Percentiles rank a stretch among this genome's conserved stretches.
Evolutionary conservation across 176 grass and related monocot genomes (phyloP).

Genomic region (Musa schizocarpa): DNA sequence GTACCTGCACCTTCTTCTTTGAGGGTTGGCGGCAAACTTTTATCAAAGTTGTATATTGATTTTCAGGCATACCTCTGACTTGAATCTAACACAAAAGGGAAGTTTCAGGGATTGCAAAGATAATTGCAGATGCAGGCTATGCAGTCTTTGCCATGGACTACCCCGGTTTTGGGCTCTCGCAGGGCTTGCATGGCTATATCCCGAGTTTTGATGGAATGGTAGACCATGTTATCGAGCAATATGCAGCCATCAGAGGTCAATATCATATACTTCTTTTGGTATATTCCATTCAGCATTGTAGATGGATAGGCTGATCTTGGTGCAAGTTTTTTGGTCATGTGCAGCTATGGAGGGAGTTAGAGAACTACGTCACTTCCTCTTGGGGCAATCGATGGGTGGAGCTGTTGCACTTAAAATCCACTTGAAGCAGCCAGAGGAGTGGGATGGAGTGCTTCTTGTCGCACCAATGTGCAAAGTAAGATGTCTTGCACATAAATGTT

Average conservation of each 20-base stretch:
- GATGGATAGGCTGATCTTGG: background rate
- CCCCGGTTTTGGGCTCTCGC: slow-evolving; percentile 85
- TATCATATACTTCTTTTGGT: slow-evolving; percentile 12
- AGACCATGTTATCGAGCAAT: slow-evolving; percentile 96
- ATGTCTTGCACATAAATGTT: slow-evolving; percentile 10
- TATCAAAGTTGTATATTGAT: background rate
- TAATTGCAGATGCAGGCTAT: slow-evolving; percentile 74
- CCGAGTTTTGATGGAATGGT: slow-evolving; percentile 96
- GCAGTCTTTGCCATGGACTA: slow-evolving; percentile 97
- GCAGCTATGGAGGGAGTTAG: slow-evolving; percentile 49
- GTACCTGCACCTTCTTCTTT: slow-evolving; percentile 96
- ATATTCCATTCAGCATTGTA: background rate
- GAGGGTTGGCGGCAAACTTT: slow-evolving; percentile 40
- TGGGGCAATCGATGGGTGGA: slow-evolving; percentile 98
- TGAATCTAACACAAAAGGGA: background rate
- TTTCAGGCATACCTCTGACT: slow-evolving; percentile 7
- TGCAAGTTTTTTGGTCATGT: slow-evolving; percentile 9
- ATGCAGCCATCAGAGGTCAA: slow-evolving; percentile 60
- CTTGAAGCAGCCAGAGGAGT: slow-evolving; percentile 63
- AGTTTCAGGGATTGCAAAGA: slow-evolving; percentile 69
- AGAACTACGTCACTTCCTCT: slow-evolving; percentile 54
- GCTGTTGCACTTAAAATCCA: slow-evolving; percentile 88
- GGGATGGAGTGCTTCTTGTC: slow-evolving; percentile 88
- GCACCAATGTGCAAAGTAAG: slow-evolving; percentile 96
- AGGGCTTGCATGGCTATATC: slow-evolving; percentile 94